Conservation (phyloP, 345 rosid species). For the Microthlaspi erraticum region DNA sequence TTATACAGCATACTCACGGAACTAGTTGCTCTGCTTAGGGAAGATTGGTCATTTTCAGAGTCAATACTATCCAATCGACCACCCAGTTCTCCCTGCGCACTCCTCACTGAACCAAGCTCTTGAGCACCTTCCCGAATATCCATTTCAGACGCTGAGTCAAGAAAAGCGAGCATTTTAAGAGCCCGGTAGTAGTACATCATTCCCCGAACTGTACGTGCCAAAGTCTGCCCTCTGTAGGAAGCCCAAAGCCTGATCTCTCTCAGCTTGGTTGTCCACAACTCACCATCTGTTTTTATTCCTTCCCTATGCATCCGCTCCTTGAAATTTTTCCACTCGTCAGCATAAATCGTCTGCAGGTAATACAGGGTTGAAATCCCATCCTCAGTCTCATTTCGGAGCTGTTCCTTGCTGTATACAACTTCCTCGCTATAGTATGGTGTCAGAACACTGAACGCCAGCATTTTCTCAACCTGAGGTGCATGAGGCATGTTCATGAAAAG, state of each 20-base stretch:
- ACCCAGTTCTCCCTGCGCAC: slow-evolving; percentile 44
- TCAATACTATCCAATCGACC: slow-evolving; percentile 40
- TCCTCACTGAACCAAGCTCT: slow-evolving; percentile 80
- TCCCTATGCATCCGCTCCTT: slow-evolving; percentile 91
- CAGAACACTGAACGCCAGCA: slow-evolving; percentile 95
- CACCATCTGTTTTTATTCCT: slow-evolving; percentile 71
- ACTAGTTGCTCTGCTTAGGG: slow-evolving; percentile 58
- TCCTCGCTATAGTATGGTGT: slow-evolving; percentile 97
- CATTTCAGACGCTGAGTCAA: slow-evolving; percentile 97
- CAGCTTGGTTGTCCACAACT: slow-evolving; percentile 75
- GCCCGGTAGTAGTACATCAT: slow-evolving; percentile 99
- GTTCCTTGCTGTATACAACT: slow-evolving; percentile 86
- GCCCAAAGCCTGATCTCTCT: slow-evolving; percentile 98
- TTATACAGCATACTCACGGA: slow-evolving; percentile 70
- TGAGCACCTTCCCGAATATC: slow-evolving; percentile 77
- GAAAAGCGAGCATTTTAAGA: slow-evolving; percentile 91
- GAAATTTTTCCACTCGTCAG: slow-evolving; percentile 93
- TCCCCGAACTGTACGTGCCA: slow-evolving; percentile 94
- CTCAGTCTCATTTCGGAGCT: slow-evolving; percentile 85
- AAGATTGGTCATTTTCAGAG: slow-evolving; percentile 54
- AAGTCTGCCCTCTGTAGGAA: slow-evolving; percentile 97
- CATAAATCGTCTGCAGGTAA: slow-evolving; percentile 90
- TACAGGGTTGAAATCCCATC: slow-evolving; percentile 92
- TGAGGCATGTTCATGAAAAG: slow-evolving; percentile 98
- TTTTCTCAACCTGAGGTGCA: slow-evolving; percentile 99